Evolutionary conservation across 2,329 filamentous ascomycete species (phyloP).

Genomic region (Penicillium sp.): DNA sequence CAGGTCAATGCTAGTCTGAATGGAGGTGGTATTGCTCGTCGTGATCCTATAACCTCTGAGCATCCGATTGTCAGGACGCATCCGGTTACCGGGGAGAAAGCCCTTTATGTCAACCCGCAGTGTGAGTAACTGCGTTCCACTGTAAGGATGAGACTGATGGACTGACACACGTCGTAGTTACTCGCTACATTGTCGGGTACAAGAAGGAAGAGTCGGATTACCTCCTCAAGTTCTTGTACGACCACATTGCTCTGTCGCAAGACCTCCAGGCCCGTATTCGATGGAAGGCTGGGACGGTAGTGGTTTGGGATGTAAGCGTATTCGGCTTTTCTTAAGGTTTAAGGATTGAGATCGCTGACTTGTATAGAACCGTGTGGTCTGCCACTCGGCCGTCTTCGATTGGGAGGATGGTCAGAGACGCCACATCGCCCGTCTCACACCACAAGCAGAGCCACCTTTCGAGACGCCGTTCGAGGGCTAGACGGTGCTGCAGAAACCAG

Average conservation of each 20-base stretch:
- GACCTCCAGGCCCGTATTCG: slow-evolving; percentile 75
- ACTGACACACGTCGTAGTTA: slow-evolving; percentile 57
- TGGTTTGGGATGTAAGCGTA: slow-evolving; percentile 72
- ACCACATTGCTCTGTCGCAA: slow-evolving; percentile 71
- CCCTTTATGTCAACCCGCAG: slow-evolving; percentile 79
- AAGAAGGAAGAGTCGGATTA: slow-evolving; percentile 86
- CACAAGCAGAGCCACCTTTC: slow-evolving; percentile 76
- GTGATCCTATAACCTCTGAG: slow-evolving; percentile 73
- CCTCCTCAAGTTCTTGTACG: slow-evolving; percentile 75
- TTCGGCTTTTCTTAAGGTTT: background rate
- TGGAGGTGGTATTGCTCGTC: slow-evolving; percentile 70
- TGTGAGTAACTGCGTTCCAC: slow-evolving; percentile 56
- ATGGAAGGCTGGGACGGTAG: slow-evolving; percentile 79
- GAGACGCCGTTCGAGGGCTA: slow-evolving; percentile 64
- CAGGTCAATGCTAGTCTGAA: slow-evolving; percentile 72
- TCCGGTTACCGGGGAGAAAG: slow-evolving; percentile 80
- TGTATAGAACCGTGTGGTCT: slow-evolving; percentile 69
- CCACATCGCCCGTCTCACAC: slow-evolving; percentile 80
- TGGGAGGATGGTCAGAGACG: slow-evolving; percentile 79
- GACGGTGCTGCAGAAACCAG: background rate
- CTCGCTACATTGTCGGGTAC: slow-evolving; percentile 75
- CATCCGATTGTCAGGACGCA: slow-evolving; percentile 83
- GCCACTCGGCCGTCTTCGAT: slow-evolving; percentile 78
- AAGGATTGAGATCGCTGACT: slow-evolving; percentile 14
- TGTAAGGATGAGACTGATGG: slow-evolving; percentile 1